Conservation (phyloP, 371 early-diverging fungal species). For the Mucor irregularis region DNA sequence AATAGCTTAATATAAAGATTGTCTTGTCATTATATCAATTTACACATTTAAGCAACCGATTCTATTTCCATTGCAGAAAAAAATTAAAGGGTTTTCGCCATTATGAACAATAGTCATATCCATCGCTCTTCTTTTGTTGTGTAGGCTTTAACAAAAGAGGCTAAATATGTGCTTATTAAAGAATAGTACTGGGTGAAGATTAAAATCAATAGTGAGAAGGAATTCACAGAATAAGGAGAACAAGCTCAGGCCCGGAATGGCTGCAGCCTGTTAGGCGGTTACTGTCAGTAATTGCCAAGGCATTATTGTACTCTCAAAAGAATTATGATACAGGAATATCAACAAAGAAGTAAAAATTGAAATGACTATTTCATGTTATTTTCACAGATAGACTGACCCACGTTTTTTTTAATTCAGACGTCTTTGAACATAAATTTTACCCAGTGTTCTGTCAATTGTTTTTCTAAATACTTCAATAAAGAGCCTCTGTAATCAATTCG, state of each 20-base stretch:
- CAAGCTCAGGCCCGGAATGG: conserved; percentile 11
- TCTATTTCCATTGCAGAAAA: neutral
- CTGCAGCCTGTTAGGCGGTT: conserved; percentile 12
- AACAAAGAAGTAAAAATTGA: no score
- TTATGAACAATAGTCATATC: conserved; percentile 5
- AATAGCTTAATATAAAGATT: no score
- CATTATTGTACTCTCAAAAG: no score
- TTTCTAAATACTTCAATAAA: conserved; percentile 17
- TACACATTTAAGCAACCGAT: neutral
- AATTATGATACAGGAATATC: no score
- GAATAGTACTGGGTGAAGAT: conserved; percentile 13
- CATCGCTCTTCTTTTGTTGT: conserved; percentile 13
- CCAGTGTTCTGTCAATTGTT: conserved; percentile 6
- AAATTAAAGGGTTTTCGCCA: neutral
- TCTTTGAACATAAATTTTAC: no score
- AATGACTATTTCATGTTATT: no score
- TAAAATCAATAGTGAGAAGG: conserved; percentile 9
- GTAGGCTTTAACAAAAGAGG: conserved; percentile 14
- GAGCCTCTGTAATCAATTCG: conserved; percentile 11
- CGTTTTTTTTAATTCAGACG: no score
- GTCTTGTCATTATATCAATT: neutral
- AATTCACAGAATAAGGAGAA: conserved; percentile 12
- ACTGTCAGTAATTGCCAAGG: conserved; percentile 14
- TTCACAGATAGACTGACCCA: no score
- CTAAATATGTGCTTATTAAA: conserved; percentile 13